Conservation (phyloP, 345 rosid species). For the Gossypium australe region DNA sequence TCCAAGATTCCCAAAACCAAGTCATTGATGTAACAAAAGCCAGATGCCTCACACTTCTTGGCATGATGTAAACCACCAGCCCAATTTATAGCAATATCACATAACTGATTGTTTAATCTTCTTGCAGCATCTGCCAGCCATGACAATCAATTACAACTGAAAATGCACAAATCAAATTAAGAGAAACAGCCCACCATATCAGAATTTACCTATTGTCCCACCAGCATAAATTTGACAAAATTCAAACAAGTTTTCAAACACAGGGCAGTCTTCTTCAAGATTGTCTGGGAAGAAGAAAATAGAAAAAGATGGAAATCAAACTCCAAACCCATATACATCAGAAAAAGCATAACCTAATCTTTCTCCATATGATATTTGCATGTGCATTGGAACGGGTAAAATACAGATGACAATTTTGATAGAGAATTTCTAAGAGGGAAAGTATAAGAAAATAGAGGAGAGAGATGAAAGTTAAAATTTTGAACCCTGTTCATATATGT, state of each 20-base stretch:
- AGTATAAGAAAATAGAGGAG: too few relatives aligned
- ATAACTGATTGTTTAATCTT: conserved; percentile 81
- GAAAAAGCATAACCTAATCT: not conserved
- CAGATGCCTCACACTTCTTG: conserved; percentile 95
- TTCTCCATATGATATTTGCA: not conserved
- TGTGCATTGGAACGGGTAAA: not conserved
- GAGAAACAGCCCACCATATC: not conserved
- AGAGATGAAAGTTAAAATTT: too few relatives aligned
- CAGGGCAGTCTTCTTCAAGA: conserved; percentile 98
- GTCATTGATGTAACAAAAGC: conserved; percentile 97
- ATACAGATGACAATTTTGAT: too few relatives aligned
- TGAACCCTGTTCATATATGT: too few relatives aligned
- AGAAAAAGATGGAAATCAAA: conserved; percentile 4
- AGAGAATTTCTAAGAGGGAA: too few relatives aligned
- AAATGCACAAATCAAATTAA: conserved; percentile 4
- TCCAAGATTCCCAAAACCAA: conserved; percentile 93
- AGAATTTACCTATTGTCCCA: conserved; percentile 78
- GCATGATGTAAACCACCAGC: conserved; percentile 99
- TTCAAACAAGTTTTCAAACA: conserved; percentile 87
- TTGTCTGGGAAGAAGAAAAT: conserved; percentile 47
- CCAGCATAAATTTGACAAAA: conserved; percentile 99
- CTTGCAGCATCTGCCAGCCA: conserved; percentile 71
- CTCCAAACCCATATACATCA: not conserved
- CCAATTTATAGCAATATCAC: conserved; percentile 99
- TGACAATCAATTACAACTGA: conserved; percentile 14